Evolutionary conservation across 306 rosid species (phyloP).

Genomic region (Trifolium dubium): DNA sequence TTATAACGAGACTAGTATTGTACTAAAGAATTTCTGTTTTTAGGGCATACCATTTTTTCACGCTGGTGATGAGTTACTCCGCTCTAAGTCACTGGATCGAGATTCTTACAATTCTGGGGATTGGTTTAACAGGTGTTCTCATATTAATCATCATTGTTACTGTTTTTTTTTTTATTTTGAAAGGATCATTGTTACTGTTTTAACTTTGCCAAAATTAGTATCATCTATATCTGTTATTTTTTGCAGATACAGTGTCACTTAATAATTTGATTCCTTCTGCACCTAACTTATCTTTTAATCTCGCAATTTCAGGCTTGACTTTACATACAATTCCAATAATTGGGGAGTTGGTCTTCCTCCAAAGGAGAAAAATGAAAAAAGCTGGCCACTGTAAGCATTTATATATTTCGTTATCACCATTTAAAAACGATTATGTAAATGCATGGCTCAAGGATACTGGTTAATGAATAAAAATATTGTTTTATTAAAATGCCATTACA

Average conservation of each 20-base stretch:
- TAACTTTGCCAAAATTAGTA: conserved; percentile 28
- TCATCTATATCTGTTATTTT: conserved; percentile 27
- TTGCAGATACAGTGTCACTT: conserved; percentile 20
- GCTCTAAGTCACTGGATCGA: conserved; percentile 95
- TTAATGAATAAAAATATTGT: not conserved
- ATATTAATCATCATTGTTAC: not conserved
- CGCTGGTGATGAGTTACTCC: conserved; percentile 81
- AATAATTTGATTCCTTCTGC: conserved; percentile 30
- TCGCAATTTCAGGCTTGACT: conserved; percentile 73
- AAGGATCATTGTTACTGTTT: conserved; percentile 8
- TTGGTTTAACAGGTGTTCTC: conserved; percentile 84
- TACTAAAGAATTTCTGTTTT: conserved; percentile 35
- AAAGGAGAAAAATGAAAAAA: conserved; percentile 74
- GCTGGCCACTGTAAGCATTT: conserved; percentile 83
- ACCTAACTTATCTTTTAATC: conserved; percentile 31
- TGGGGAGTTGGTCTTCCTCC: conserved; percentile 99
- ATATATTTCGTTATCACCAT: conserved; percentile 5
- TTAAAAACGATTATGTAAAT: not conserved
- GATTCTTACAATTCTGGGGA: conserved; percentile 98
- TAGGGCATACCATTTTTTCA: conserved; percentile 97
- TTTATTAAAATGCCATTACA: not conserved
- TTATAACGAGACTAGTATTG: conserved; percentile 27
- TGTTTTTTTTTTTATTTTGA: conserved; percentile 6
- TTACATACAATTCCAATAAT: conserved; percentile 76
- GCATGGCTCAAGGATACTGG: not conserved